Percentiles rank a stretch among this genome's conserved stretches.
These are phyloP conservation scores for Drosera capensis DNA, from an alignment of 148 eudicot genomes.

Conservation along the genomic window DNA sequence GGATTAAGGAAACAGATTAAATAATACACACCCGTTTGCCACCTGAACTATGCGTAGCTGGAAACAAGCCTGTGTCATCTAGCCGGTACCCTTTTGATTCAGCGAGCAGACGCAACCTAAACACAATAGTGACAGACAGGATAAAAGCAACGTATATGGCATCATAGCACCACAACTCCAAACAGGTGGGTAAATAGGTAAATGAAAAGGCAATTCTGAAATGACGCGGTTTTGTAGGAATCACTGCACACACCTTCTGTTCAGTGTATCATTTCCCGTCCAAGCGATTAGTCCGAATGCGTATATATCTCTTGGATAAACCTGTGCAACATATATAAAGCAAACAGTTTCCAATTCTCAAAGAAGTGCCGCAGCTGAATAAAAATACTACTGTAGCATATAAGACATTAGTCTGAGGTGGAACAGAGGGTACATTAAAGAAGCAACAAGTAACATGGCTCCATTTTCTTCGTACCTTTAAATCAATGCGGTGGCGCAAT, in stretches of 20 bases:
- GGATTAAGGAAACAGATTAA: too few species aligned
- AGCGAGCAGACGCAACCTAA: slow-evolving; percentile 81
- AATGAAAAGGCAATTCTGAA: neutral
- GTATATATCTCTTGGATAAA: slow-evolving; percentile 72
- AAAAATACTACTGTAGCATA: too few species aligned
- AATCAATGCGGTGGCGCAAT: slow-evolving; percentile 83
- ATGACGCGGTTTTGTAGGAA: neutral
- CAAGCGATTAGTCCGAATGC: slow-evolving; percentile 85
- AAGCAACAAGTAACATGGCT: neutral
- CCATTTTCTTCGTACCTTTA: slow-evolving; percentile 58
- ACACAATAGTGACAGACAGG: slow-evolving; percentile 2
- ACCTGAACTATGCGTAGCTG: slow-evolving; percentile 56
- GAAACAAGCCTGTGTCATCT: slow-evolving; percentile 83
- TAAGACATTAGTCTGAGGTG: too few species aligned
- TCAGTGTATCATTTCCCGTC: slow-evolving; percentile 95
- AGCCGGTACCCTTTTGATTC: slow-evolving; percentile 83
- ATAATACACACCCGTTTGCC: slow-evolving; percentile 69
- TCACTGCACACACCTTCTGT: slow-evolving; percentile 45
- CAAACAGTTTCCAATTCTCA: neutral
- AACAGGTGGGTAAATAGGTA: neutral
- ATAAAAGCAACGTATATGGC: neutral
- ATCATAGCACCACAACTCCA: neutral
- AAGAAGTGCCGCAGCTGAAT: too few species aligned
- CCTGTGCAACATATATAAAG: slow-evolving; percentile 24
- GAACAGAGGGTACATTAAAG: too few species aligned